Conservation (phyloP, 495 filamentous ascomycete species). For the Saxispiralis lemnorum region DNA sequence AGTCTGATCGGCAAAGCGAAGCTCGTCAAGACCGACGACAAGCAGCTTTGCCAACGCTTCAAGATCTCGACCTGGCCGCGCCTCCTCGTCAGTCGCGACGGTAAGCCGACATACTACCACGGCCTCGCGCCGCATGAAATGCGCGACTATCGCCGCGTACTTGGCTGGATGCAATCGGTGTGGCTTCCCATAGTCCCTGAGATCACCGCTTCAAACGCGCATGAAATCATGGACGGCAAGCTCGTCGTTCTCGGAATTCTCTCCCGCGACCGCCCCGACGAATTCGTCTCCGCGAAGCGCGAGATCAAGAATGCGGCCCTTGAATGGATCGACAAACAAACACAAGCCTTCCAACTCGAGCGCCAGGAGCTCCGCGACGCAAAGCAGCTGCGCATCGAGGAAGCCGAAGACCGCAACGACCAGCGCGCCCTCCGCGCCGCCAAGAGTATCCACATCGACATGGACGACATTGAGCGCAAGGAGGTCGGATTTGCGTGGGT, state of each 20-base stretch:
- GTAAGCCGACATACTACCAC: constrained; percentile 71
- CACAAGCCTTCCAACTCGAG: constrained; percentile 73
- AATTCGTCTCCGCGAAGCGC: constrained; percentile 58
- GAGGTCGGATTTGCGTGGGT: constrained; percentile 97
- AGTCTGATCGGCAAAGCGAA: constrained; percentile 79
- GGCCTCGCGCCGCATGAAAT: constrained; percentile 72
- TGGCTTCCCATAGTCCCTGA: constrained; percentile 98
- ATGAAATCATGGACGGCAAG: constrained; percentile 86
- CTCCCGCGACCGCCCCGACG: constrained; percentile 57
- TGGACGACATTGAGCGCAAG: constrained; percentile 70
- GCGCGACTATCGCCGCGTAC: constrained; percentile 63
- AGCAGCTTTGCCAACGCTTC: constrained; percentile 54
- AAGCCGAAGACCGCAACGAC: constrained; percentile 86
- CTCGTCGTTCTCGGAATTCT: constrained; percentile 83
- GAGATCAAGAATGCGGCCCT: constrained; percentile 90
- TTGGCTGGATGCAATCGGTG: constrained; percentile 84
- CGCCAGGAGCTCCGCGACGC: constrained; percentile 78
- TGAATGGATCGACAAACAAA: constrained; percentile 96
- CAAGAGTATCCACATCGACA: constrained; percentile 79
- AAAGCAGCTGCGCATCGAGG: constrained; percentile 88
- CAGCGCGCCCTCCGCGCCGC: constrained; percentile 71
- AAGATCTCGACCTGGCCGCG: constrained; percentile 93
- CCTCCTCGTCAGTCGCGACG: constrained; percentile 74
- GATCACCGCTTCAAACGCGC: constrained; percentile 73
- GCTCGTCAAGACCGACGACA: constrained; percentile 72